Evolutionary conservation across 345 rosid species (phyloP).

Genomic region (Linum trigynum): DNA sequence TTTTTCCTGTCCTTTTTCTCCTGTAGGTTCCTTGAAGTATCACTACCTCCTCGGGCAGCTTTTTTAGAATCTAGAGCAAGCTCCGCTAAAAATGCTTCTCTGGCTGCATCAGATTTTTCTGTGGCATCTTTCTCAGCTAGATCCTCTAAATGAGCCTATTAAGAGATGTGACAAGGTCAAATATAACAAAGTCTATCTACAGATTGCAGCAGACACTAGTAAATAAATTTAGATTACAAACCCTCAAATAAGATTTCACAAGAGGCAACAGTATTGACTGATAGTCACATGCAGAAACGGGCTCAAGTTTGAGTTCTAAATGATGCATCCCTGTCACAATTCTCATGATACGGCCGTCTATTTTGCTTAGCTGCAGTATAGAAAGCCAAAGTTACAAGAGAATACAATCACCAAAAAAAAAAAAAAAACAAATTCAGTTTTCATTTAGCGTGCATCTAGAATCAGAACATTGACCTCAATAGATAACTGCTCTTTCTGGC

Average conservation of each 20-base stretch:
- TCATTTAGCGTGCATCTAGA: conserved; percentile 9
- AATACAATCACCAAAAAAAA: conserved; percentile 10
- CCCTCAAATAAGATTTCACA: conserved; percentile 76
- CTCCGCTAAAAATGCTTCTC: conserved; percentile 89
- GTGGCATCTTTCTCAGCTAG: conserved; percentile 92
- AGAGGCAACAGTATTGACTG: conserved; percentile 54
- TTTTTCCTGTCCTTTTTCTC: conserved; percentile 86
- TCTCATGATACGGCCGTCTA: conserved; percentile 67
- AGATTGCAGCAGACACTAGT: conserved; percentile 12
- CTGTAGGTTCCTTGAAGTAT: conserved; percentile 42
- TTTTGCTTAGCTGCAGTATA: conserved; percentile 62
- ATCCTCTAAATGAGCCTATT: conserved; percentile 75
- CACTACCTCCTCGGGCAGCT: conserved; percentile 48
- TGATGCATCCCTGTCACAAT: conserved; percentile 68
- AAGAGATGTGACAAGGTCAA: neutral
- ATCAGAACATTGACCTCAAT: conserved; percentile 49
- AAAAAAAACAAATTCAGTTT: neutral
- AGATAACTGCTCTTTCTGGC: conserved; percentile 69
- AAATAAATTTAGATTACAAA: conserved; percentile 29
- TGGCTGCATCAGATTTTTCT: conserved; percentile 96
- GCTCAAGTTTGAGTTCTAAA: conserved; percentile 72
- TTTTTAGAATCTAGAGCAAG: conserved; percentile 85
- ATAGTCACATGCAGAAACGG: conserved; percentile 61
- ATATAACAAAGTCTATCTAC: conserved; percentile 1
- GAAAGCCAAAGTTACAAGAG: conserved; percentile 5